A percentile compares a stretch with the other conserved stretches of the same genome.
Evolutionary conservation across 805 yeast species (phyloP).

Genomic region (Candida saitoana): DNA sequence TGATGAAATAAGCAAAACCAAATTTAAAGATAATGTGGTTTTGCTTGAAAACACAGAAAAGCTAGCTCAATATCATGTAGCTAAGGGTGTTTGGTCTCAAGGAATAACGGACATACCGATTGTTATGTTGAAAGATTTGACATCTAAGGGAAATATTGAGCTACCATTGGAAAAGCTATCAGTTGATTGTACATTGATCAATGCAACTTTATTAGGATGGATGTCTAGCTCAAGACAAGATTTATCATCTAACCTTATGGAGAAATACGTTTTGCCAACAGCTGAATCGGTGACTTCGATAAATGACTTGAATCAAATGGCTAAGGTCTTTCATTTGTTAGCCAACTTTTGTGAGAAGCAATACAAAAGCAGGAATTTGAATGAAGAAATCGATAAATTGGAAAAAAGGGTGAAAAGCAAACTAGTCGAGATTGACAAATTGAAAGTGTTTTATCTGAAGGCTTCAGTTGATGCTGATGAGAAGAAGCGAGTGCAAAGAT

Average conservation of each 20-base stretch:
- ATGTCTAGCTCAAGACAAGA: slow-evolving; percentile 66
- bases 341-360: slow-evolving; percentile 76
- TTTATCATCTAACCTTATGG: slow-evolving; percentile 54
- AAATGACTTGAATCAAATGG: slow-evolving; percentile 21
- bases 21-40: slow-evolving; percentile 10
- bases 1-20: slow-evolving; percentile 29
- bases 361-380: slow-evolving; percentile 40
- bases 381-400: slow-evolving; percentile 41
- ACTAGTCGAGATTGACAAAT: slow-evolving; percentile 45
- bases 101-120: slow-evolving; percentile 57
- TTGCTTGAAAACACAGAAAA: slow-evolving; percentile 10
- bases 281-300: slow-evolving; percentile 14
- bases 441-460: slow-evolving; percentile 42
- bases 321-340: slow-evolving; percentile 51
- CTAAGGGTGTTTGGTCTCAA: slow-evolving; percentile 63
- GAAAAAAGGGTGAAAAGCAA: slow-evolving; percentile 40
- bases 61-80: slow-evolving; percentile 44
- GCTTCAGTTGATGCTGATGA: slow-evolving; percentile 41
- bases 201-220: slow-evolving; percentile 62
- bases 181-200: slow-evolving; percentile 21
- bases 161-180: slow-evolving; percentile 15
- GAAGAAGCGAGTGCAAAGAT: slow-evolving; percentile 49
- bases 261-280: slow-evolving; percentile 52
- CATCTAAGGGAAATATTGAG: slow-evolving; percentile 7
- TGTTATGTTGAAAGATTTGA: slow-evolving; percentile 39